Percentiles rank a stretch among this genome's conserved stretches.
These are phyloP conservation scores for Jamesozyma lodderae DNA, from an alignment of 805 yeast genomes.

Conservation along the genomic window DNA sequence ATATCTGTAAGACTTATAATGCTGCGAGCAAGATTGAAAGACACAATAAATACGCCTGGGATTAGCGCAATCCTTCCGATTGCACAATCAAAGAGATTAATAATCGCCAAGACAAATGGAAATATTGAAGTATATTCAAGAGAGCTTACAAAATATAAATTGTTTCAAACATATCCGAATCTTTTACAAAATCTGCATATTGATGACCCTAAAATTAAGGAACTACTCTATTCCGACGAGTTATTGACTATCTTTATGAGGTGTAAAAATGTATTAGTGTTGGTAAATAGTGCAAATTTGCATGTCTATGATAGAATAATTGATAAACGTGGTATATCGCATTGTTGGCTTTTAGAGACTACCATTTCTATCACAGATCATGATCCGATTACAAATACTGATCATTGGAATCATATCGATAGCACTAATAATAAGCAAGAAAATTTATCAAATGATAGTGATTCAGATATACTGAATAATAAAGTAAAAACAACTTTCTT, in stretches of 20 bases:
- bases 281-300: constrained; percentile 26
- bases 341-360: constrained; percentile 20
- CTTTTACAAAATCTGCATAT: constrained; percentile 17
- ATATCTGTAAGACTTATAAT: constrained; percentile 4
- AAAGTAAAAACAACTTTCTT: constrained; percentile 13
- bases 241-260: constrained; percentile 25
- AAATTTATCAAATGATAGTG: neutral
- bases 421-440: neutral
- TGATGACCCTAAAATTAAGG: constrained; percentile 13
- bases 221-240: constrained; percentile 17
- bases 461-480: constrained; percentile 2
- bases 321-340: constrained; percentile 25
- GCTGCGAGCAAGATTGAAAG: constrained; percentile 18
- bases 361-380: neutral
- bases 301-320: constrained; percentile 26
- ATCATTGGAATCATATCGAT: constrained; percentile 1
- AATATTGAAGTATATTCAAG: constrained; percentile 25
- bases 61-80: constrained; percentile 20
- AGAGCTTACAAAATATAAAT: constrained; percentile 15
- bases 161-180: constrained; percentile 24
- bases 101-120: constrained; percentile 22
- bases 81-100: constrained; percentile 20
- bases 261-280: constrained; percentile 18
- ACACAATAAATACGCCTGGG: constrained; percentile 15
- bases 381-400: neutral